Evolutionary conservation across 2,329 filamentous ascomycete genomes (phyloP), one percentile per base, ranked within the genome.

Genomic region (Colletotrichum sidae): DNA sequence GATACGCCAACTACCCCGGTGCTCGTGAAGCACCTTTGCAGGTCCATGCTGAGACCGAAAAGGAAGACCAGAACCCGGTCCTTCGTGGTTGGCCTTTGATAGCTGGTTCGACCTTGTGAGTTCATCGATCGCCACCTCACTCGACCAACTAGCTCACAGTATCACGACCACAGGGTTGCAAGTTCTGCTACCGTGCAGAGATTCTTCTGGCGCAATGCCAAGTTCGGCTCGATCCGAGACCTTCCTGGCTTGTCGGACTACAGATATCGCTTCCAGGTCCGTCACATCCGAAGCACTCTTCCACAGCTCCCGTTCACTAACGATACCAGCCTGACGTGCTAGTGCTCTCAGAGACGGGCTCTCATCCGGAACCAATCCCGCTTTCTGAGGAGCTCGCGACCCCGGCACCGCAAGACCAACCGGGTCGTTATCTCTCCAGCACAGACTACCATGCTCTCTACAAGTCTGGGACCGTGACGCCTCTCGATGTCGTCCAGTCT

Each of bases 381-480:
- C 70, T 4, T 67, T 70, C 35, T 73, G 81, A 70, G 80, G 78
- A 3, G 69, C 78, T 0, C 77, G 81, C 77, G 52, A 73, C 75
- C 50, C 76, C 77, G 10, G 78, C 80, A 53, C 78, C 84, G 8
- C 72, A 77, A 13, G 74, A 79, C 49, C 72, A 80, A 11, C 70
- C 76, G 6, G 81, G 80, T 13, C 84, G 86, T 49, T 93, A 92
- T 78, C 87, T 89, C 75, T 91, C 91, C 4, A 86, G 89, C 33
- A 84, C 86, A 11, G 93, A 97, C 78, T 97, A 94, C 74, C 90
- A 93, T 74, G 84, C 86, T 55, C 85, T 92, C 45, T 97, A 94
- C 79, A 84, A 84, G 67, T 87, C 87, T 6, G 91, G 92, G 55
- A 80, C 84, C 65, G 74, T 90, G 62, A 96, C 92, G 0, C 94